phyloP scores from a whole-genome alignment of 176 grass and related monocot genomes.

The Urochloa ruziziensis region DNA sequence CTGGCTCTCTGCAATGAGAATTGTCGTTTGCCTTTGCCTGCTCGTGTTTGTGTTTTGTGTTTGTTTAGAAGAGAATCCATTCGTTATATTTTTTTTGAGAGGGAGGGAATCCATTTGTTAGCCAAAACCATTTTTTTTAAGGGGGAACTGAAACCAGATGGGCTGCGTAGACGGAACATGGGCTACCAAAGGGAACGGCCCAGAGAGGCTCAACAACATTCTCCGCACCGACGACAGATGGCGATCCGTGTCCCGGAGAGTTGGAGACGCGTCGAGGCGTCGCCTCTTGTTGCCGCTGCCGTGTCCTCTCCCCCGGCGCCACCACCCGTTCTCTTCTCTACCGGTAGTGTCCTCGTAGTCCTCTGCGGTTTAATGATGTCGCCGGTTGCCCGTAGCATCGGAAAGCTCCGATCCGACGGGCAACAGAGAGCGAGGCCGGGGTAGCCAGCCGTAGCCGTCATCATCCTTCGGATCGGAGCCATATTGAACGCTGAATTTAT shows the following conservation, averaged over 20 bases:
- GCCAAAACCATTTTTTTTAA: too few species aligned
- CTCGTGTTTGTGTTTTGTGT: neutral
- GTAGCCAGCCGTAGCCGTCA: neutral
- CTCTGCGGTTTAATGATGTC: too few species aligned
- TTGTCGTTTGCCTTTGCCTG: neutral
- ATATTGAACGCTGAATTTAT: neutral
- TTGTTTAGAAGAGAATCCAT: neutral
- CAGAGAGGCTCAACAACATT: neutral
- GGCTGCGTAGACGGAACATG: neutral
- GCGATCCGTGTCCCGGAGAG: too few species aligned
- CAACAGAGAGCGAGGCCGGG: neutral
- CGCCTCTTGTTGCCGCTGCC: neutral
- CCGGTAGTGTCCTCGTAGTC: neutral
- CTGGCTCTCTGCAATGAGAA: neutral
- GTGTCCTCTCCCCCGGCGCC: conserved; percentile 1
- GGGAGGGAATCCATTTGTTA: too few species aligned
- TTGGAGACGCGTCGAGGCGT: too few species aligned
- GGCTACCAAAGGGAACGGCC: neutral
- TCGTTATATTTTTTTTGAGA: too few species aligned
- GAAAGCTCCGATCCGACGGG: neutral
- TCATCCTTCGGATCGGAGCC: neutral
- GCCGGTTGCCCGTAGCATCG: neutral
- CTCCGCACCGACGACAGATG: too few species aligned
- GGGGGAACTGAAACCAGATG: neutral
- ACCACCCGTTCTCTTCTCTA: neutral